A percentile compares a stretch with the other conserved stretches of the same genome.
Conservation (phyloP, 805 yeast genomes). For the Saccharomycopsis lassenensis region DNA sequence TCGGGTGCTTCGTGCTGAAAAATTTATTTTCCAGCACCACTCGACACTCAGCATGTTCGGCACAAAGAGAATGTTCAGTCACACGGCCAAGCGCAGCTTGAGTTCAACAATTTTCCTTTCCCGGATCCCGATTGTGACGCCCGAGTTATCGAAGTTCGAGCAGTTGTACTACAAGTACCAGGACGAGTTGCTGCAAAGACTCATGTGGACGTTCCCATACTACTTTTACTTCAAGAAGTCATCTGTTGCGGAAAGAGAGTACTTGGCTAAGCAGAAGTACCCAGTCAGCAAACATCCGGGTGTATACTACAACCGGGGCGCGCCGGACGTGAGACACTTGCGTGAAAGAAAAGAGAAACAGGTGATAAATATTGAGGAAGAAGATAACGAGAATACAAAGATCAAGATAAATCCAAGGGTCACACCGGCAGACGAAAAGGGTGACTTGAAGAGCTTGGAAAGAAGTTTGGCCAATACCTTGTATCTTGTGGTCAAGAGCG, state of each 20-base stretch:
- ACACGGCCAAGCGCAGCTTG: too few relatives aligned
- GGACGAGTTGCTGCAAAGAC: conserved; percentile 71
- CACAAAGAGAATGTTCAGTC: too few relatives aligned
- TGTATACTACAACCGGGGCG: conserved; percentile 71
- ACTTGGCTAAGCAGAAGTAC: conserved; percentile 59
- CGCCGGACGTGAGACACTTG: conserved; percentile 76
- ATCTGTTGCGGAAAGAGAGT: conserved; percentile 76
- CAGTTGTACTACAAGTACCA: conserved; percentile 71
- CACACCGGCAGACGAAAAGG: conserved; percentile 64
- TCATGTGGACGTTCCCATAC: conserved; percentile 97
- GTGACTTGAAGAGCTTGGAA: conserved; percentile 60
- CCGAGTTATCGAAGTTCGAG: conserved; percentile 64
- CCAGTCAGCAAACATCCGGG: conserved; percentile 66
- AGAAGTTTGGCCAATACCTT: conserved; percentile 71
- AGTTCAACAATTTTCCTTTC: too few relatives aligned
- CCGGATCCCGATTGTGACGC: conserved; percentile 77
- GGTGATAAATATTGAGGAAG: conserved; percentile 47
- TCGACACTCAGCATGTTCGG: too few relatives aligned
- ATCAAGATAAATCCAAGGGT: conserved; percentile 58
- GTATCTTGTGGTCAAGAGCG: conserved; percentile 54
- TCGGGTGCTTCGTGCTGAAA: too few relatives aligned
- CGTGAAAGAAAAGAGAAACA: conserved; percentile 85
- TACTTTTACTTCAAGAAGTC: conserved; percentile 88
- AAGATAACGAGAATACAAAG: conserved; percentile 24
- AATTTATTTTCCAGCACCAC: too few relatives aligned